A percentile compares a stretch with the other conserved stretches of the same genome.
phyloP scores from a whole-genome alignment of 2,329 filamentous ascomycete genomes.

The Harringtonia aguacate region DNA sequence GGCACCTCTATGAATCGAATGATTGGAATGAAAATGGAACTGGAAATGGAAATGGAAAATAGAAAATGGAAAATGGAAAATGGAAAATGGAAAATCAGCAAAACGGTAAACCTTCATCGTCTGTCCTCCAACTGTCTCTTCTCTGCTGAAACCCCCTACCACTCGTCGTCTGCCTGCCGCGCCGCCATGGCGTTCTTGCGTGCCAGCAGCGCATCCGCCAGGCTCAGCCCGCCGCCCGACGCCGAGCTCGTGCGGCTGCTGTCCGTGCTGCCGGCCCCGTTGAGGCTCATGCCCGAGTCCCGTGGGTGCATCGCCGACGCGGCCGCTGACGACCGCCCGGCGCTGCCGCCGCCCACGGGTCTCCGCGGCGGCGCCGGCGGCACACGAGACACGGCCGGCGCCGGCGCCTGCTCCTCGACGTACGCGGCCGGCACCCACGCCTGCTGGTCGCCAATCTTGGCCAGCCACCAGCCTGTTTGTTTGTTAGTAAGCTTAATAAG shows the following conservation, averaged over 20 bases:
- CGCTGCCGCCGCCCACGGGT: conserved; percentile 57
- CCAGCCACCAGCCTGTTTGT: conserved; percentile 85
- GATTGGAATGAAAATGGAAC: too few relatives aligned
- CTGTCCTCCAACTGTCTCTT: too few relatives aligned
- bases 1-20: too few relatives aligned
- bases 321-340: conserved; percentile 54
- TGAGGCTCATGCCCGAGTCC: conserved; percentile 58
- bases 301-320: conserved; percentile 52
- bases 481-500: conserved; percentile 13
- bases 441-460: conserved; percentile 60
- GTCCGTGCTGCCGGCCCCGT: conserved; percentile 57
- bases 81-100: neutral
- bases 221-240: conserved; percentile 59
- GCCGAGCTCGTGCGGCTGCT: conserved; percentile 63
- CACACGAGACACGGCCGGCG: conserved; percentile 49
- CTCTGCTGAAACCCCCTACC: conserved; percentile 37
- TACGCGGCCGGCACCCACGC: conserved; percentile 95
- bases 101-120: too few relatives aligned
- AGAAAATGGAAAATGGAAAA: neutral
- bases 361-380: conserved; percentile 68
- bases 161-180: conserved; percentile 61
- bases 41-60: too few relatives aligned
- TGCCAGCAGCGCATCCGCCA: conserved; percentile 69
- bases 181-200: conserved; percentile 68
- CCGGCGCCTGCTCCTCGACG: conserved; percentile 67